Conservation (phyloP, 331 rosid species). For the Rhamnella rubrinervis region DNA sequence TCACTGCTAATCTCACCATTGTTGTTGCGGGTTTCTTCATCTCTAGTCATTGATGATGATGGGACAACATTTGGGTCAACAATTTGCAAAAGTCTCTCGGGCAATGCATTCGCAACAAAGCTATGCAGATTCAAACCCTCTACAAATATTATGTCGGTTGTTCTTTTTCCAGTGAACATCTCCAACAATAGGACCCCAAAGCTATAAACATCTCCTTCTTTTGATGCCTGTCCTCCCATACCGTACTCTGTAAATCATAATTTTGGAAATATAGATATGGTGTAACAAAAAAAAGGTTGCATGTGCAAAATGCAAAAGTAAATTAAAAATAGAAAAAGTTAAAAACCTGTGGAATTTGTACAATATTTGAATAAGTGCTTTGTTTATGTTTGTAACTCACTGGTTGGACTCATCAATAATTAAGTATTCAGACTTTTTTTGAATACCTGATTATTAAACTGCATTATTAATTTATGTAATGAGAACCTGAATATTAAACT, state of each 20-base stretch:
- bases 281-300: too few species aligned
- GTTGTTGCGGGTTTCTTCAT: neutral
- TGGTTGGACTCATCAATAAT: too few species aligned
- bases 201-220: constrained; percentile 40
- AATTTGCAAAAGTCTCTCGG: constrained; percentile 10
- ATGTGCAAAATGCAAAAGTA: too few species aligned
- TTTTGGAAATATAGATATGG: too few species aligned
- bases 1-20: neutral
- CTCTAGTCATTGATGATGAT: neutral
- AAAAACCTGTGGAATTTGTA: too few species aligned
- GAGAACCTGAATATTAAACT: too few species aligned
- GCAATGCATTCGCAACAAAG: constrained; percentile 25
- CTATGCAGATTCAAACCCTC: constrained; percentile 33
- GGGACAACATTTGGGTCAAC: constrained; percentile 30
- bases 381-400: too few species aligned
- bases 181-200: constrained; percentile 48
- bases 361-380: too few species aligned
- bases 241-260: constrained; percentile 35
- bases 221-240: constrained; percentile 33
- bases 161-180: constrained; percentile 25
- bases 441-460: too few species aligned
- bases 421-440: too few species aligned
- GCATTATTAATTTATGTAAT: too few species aligned
- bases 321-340: neutral
- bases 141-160: constrained; percentile 28